Conservation (phyloP, 1,284 basidiomycete genomes). For the Moesziomyces parantarcticus region DNA sequence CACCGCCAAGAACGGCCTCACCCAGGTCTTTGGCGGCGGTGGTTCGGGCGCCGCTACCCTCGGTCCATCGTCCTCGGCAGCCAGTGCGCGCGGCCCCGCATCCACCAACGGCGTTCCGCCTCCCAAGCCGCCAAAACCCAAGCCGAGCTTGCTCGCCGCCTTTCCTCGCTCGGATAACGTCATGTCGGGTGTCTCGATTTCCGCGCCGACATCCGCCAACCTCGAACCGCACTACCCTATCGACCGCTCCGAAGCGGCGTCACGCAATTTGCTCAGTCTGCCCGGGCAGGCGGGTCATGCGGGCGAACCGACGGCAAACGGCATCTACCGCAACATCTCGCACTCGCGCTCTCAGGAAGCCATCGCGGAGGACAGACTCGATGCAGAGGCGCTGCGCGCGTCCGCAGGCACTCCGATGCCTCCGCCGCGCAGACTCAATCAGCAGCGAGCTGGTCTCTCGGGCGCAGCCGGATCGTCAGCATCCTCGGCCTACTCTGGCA, state of each 20-base stretch:
- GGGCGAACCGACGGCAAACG: background rate
- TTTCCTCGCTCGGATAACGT: slow-evolving; percentile 16
- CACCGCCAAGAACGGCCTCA: slow-evolving; percentile 29
- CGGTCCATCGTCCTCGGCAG: slow-evolving; percentile 13
- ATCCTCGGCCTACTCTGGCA: background rate
- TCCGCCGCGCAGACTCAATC: slow-evolving; percentile 29
- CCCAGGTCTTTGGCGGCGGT: slow-evolving; percentile 20
- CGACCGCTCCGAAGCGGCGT: background rate
- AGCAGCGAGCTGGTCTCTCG: background rate
- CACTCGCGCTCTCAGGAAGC: slow-evolving; percentile 39
- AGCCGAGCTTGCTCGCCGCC: slow-evolving; percentile 32
- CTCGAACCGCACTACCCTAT: background rate
- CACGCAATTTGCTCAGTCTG: slow-evolving; percentile 7
- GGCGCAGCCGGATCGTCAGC: background rate
- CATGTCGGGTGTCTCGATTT: slow-evolving; percentile 1
- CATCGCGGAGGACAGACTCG: slow-evolving; percentile 18
- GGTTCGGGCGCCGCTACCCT: slow-evolving; percentile 13
- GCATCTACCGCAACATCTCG: slow-evolving; percentile 14
- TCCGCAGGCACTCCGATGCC: slow-evolving; percentile 43
- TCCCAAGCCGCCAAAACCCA: slow-evolving; percentile 38
- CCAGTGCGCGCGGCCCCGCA: background rate
- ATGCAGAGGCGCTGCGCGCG: slow-evolving; percentile 32
- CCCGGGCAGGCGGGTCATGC: slow-evolving; percentile 5
- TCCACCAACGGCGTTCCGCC: slow-evolving; percentile 14
- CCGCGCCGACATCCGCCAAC: slow-evolving; percentile 13